phyloP scores from a whole-genome alignment of 1,284 basidiomycete species.

The Tremellales sp. region DNA sequence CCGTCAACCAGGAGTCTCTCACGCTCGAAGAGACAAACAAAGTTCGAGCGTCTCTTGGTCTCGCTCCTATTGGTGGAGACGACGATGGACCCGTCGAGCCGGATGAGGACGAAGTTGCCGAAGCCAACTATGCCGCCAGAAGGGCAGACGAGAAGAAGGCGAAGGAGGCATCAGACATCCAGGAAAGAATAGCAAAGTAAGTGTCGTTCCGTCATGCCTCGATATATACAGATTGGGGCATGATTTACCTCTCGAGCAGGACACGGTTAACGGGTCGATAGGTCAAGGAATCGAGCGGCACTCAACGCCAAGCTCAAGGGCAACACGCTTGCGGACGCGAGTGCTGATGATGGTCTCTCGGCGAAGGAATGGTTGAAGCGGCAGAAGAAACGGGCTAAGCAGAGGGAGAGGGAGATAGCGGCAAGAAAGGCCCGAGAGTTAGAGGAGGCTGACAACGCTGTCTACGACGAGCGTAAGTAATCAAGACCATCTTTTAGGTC shows the following conservation, averaged over 20 bases:
- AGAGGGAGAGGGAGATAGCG: slow-evolving; percentile 70
- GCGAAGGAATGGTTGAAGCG: slow-evolving; percentile 82
- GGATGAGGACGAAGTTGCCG: slow-evolving; percentile 65
- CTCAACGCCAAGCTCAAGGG: slow-evolving; percentile 86
- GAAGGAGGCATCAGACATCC: slow-evolving; percentile 68
- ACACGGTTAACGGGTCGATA: slow-evolving; percentile 8
- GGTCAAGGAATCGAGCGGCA: slow-evolving; percentile 74
- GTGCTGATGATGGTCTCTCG: slow-evolving; percentile 56
- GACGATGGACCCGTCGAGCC: slow-evolving; percentile 41
- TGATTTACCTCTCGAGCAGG: slow-evolving; percentile 14
- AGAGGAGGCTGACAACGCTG: slow-evolving; percentile 73
- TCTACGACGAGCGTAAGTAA: slow-evolving; percentile 72
- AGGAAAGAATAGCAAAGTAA: slow-evolving; percentile 83
- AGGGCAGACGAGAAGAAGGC: slow-evolving; percentile 67
- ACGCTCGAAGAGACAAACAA: slow-evolving; percentile 98
- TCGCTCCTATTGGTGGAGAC: slow-evolving; percentile 73
- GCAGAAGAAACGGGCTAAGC: slow-evolving; percentile 81
- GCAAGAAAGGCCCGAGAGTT: slow-evolving; percentile 69
- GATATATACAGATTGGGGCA: neutral
- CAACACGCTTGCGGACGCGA: slow-evolving; percentile 77
- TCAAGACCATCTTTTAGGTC: neutral
- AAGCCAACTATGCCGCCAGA: slow-evolving; percentile 73
- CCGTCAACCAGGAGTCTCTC: slow-evolving; percentile 52
- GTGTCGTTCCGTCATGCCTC: slow-evolving; percentile 49
- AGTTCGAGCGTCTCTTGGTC: slow-evolving; percentile 88